Percentiles rank a stretch among this genome's conserved stretches.
phyloP scores from a whole-genome alignment of 176 grass and related monocot species.

The Themeda triandra region DNA sequence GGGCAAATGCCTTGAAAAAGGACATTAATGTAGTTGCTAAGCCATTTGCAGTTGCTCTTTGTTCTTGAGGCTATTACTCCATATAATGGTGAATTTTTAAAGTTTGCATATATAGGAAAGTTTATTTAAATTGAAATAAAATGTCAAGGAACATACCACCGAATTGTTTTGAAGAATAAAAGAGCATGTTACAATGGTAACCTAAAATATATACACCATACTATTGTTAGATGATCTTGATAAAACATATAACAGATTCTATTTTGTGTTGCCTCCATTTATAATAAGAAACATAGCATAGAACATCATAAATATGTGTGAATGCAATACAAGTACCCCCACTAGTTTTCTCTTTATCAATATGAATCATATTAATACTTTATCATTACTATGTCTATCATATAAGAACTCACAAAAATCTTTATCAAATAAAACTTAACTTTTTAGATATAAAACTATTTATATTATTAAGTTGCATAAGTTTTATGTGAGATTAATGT shows the following conservation, averaged over 20 bases:
- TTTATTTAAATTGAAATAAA: not conserved
- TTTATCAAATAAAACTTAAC: too few species aligned
- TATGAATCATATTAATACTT: not conserved
- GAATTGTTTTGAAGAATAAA: constrained; percentile 54
- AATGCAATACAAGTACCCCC: too few species aligned
- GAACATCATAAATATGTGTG: too few species aligned
- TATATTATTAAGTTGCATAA: too few species aligned
- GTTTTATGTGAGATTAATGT: too few species aligned
- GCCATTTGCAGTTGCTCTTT: constrained; percentile 56
- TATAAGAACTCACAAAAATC: too few species aligned
- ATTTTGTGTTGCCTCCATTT: too few species aligned
- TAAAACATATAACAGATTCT: not conserved
- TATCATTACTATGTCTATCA: too few species aligned
- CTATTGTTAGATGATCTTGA: not conserved
- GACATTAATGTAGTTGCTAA: constrained; percentile 53
- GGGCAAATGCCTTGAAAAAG: constrained; percentile 55
- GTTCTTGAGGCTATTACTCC: constrained; percentile 39
- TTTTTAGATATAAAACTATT: too few species aligned
- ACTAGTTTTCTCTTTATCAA: too few species aligned
- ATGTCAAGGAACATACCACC: constrained; percentile 29
- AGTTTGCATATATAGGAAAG: not conserved
- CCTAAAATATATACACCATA: constrained; percentile 15
- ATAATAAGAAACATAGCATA: too few species aligned
- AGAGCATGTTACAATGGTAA: constrained; percentile 35
- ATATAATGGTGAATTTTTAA: not conserved